Conservation (phyloP, 2,329 filamentous ascomycete genomes). For the Trichophyton schoenleinii region DNA sequence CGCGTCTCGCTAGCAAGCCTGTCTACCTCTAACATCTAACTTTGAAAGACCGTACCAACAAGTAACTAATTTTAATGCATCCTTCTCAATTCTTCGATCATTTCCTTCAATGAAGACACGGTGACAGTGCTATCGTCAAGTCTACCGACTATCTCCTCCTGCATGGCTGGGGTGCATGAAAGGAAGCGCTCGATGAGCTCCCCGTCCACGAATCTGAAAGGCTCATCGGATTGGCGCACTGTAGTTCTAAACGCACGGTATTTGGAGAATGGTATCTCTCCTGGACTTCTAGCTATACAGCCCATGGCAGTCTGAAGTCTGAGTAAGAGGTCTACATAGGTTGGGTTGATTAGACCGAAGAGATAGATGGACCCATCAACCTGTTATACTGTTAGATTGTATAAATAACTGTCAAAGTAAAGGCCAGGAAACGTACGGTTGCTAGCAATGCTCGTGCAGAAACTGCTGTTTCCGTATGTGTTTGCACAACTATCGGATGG, state of each 20-base stretch:
- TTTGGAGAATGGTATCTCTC: constrained; percentile 59
- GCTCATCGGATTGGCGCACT: constrained; percentile 58
- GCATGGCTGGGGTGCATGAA: constrained; percentile 49
- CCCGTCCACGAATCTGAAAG: constrained; percentile 81
- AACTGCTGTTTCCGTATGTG: constrained; percentile 53
- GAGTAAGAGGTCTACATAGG: constrained; percentile 67
- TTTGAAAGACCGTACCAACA: too few species aligned
- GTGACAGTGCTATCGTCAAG: constrained; percentile 44
- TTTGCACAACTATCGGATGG: constrained; percentile 55
- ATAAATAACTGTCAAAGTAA: too few species aligned
- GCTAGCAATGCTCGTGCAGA: constrained; percentile 74
- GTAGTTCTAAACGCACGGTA: constrained; percentile 75
- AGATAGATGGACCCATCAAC: constrained; percentile 86
- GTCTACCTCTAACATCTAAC: too few species aligned
- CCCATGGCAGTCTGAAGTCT: constrained; percentile 64
- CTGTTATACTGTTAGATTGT: constrained; percentile 31
- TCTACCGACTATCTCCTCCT: constrained; percentile 41
- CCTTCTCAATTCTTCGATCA: constrained; percentile 45
- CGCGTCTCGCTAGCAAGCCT: too few species aligned
- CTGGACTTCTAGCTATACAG: constrained; percentile 52
- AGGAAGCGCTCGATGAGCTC: constrained; percentile 81
- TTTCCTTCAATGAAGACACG: constrained; percentile 48
- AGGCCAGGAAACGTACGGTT: constrained; percentile 50
- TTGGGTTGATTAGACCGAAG: constrained; percentile 62
- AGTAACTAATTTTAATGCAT: constrained; percentile 27